Evolutionary conservation across 306 rosid species (phyloP).

Genomic region (Casuarina equisetifolia): DNA sequence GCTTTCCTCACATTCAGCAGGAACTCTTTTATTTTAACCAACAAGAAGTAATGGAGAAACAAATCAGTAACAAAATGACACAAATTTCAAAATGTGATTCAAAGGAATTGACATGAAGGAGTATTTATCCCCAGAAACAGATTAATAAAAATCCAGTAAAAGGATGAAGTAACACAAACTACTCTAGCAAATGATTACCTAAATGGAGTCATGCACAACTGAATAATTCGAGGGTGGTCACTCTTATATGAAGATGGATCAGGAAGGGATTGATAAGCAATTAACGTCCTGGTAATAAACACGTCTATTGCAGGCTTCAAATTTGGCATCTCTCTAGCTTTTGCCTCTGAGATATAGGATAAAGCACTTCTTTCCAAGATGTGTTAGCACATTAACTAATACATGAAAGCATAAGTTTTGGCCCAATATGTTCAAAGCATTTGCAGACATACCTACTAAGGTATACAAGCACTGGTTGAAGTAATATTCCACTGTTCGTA

Average conservation of each 20-base stretch:
- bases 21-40: conserved; percentile 51
- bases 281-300: conserved; percentile 62
- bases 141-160: conserved; percentile 17
- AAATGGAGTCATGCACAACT: conserved; percentile 85
- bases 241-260: conserved; percentile 75
- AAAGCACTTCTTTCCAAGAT: conserved; percentile 71
- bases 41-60: conserved; percentile 30
- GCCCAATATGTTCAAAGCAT: conserved; percentile 15
- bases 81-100: neutral
- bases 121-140: conserved; percentile 10
- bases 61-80: conserved; percentile 31
- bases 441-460: conserved; percentile 69
- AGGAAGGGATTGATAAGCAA: conserved; percentile 88
- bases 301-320: conserved; percentile 65
- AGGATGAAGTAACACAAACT: conserved; percentile 19
- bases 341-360: conserved; percentile 57
- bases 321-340: conserved; percentile 60
- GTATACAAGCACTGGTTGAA: conserved; percentile 90
- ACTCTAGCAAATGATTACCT: conserved; percentile 48
- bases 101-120: neutral
- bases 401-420: conserved; percentile 15
- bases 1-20: conserved; percentile 88
- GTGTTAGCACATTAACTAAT: conserved; percentile 24
- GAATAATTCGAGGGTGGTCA: conserved; percentile 76
- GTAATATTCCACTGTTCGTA: conserved; percentile 57